Evolutionary conservation across 2,329 filamentous ascomycete genomes (phyloP).

Genomic region (Microcyclospora tardicrescens): DNA sequence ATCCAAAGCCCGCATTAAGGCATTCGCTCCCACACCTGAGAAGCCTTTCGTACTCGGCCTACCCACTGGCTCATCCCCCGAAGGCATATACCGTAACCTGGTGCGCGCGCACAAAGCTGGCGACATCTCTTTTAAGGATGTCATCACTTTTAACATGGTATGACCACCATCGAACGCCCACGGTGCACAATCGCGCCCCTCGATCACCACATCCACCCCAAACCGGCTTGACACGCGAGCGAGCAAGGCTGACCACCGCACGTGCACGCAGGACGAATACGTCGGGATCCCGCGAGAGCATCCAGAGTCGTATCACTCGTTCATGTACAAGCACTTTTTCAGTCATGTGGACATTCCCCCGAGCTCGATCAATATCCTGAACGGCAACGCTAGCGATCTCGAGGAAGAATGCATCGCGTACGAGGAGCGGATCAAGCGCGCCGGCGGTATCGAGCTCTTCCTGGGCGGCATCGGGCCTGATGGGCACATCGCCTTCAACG

Average conservation of each 20-base stretch:
- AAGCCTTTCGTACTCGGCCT: constrained; percentile 72
- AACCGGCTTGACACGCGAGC: not conserved
- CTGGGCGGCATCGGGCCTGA: constrained; percentile 75
- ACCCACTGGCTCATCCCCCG: constrained; percentile 70
- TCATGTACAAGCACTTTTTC: constrained; percentile 92
- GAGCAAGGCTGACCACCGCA: constrained; percentile 3
- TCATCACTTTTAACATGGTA: constrained; percentile 86
- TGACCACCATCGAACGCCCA: not conserved
- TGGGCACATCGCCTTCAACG: constrained; percentile 84
- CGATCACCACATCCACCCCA: not conserved
- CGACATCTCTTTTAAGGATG: constrained; percentile 73
- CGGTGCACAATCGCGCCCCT: not conserved
- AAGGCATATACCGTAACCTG: constrained; percentile 63
- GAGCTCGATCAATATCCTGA: constrained; percentile 70
- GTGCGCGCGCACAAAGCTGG: constrained; percentile 59
- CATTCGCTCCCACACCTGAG: constrained; percentile 57
- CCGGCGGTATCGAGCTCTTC: constrained; percentile 74
- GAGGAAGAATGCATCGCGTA: constrained; percentile 67
- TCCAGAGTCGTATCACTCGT: constrained; percentile 76
- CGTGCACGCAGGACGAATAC: constrained; percentile 57
- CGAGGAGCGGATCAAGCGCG: constrained; percentile 60
- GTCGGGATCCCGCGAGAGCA: constrained; percentile 72
- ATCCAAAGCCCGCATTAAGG: constrained; percentile 55
- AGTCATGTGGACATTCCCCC: constrained; percentile 71
- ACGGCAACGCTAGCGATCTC: constrained; percentile 65